Base-by-base conservation (phyloP, 169 alveolate genomes). In the Perkinsus olseni region DNA sequence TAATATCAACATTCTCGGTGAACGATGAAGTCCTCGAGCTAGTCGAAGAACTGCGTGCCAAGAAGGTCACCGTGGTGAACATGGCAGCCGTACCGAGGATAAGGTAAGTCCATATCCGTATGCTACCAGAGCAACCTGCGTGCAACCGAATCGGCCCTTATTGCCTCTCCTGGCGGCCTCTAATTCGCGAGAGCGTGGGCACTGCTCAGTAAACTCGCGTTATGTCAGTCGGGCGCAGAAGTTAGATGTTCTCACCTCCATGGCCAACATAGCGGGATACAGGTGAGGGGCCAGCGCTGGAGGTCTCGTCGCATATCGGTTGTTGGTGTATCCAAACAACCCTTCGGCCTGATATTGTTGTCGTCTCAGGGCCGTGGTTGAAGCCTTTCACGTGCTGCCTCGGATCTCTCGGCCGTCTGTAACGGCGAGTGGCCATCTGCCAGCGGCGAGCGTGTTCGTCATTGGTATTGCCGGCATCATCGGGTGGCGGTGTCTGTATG, bases 231-330 rank as follows among this genome's bases (percentile, higher is more conserved):
- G 97, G 39, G 99, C 99, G 36, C 97, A 97, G 93, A 96, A 96
- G 92, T 94, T 96, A 48, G 99, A 97, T 92, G 95, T 97, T 36
- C 94, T 97, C 51, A 96, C 97, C 38, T 96, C 98, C 24, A 96
- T 96, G 98, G 97, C 98, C 90, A 97, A 96, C 93, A 95, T 97
- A 91, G 97, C 97, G 74, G 99, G 99, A 31, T 97, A 97, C 93
- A 95, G 82, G 82, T 62, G 50, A 62, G 82, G 31, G n/a, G n/a
- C n/a, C 34, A 24, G 28, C 34, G 13, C 34, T 62, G 82, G 6
- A 45, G 62, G 24, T 45, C 62, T 45, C 6, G 6, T 45, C 62
- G 24, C 17, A 6, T 45, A 45, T 40, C 50, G 50, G 50, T 40
- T 6, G 50, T 40, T 6, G 50, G 21, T 62, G 36, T 62, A 21